Evolutionary conservation across 805 yeast species (phyloP).

Genomic region (Hanseniaspora lindneri): DNA sequence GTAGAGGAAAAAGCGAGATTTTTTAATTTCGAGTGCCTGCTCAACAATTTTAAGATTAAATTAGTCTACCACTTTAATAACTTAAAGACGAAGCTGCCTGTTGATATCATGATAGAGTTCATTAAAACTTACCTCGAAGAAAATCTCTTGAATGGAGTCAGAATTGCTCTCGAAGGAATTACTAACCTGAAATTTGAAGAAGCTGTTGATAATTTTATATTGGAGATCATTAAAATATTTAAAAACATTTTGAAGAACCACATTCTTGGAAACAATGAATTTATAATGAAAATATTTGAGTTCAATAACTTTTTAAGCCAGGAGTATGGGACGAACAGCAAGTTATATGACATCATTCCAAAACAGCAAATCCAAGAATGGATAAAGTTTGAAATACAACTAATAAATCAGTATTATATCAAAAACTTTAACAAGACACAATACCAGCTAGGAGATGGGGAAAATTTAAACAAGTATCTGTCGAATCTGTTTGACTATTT

Average conservation of each 20-base stretch:
- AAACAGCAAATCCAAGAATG: constrained; percentile 33
- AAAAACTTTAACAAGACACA: constrained; percentile 30
- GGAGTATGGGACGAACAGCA: constrained; percentile 35
- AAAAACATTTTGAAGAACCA: constrained; percentile 31
- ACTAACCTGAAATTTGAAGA: constrained; percentile 31
- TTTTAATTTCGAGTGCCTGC: constrained; percentile 40
- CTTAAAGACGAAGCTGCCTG: constrained; percentile 31
- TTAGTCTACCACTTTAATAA: constrained; percentile 46
- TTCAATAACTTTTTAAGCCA: constrained; percentile 31
- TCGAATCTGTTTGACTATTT: constrained; percentile 32
- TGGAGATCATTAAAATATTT: constrained; percentile 28
- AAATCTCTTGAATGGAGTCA: constrained; percentile 33
- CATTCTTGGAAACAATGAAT: constrained; percentile 30
- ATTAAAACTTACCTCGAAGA: constrained; percentile 36
- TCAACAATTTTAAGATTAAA: constrained; percentile 37
- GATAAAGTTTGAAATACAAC: constrained; percentile 38
- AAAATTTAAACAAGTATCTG: constrained; percentile 38
- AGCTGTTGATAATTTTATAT: constrained; percentile 18
- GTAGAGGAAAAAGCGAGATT: constrained; percentile 19
- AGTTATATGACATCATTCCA: constrained; percentile 24
- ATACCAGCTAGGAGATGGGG: constrained; percentile 20
- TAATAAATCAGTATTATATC: constrained; percentile 36
- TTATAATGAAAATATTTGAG: constrained; percentile 33
- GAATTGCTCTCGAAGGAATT: constrained; percentile 24
- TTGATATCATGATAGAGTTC: constrained; percentile 43